Evolutionary conservation across 2,329 filamentous ascomycete species (phyloP).

Genomic region (Fusarium abutilonis): DNA sequence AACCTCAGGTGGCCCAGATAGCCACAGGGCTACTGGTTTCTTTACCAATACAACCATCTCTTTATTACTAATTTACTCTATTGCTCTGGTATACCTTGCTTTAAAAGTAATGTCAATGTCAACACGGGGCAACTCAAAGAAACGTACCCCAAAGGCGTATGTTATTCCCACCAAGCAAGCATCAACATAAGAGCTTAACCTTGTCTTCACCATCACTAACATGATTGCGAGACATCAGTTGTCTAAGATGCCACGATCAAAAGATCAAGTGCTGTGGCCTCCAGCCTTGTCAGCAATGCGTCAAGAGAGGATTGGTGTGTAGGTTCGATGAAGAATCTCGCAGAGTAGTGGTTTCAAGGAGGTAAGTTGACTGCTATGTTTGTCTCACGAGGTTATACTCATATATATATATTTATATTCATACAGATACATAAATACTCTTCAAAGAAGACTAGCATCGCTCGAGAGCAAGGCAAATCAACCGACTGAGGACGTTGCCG

Average conservation of each 20-base stretch:
- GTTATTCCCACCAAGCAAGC: background rate
- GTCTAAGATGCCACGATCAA: slow-evolving; percentile 35
- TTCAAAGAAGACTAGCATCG: slow-evolving; percentile 26
- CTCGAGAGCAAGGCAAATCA: slow-evolving; percentile 13
- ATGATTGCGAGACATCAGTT: slow-evolving; percentile 2
- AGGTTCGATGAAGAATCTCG: slow-evolving; percentile 29
- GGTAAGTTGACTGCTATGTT: background rate
- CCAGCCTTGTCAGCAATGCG: slow-evolving; percentile 32
- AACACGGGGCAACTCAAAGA: slow-evolving; percentile 22
- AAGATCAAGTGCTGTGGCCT: slow-evolving; percentile 34
- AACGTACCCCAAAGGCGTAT: slow-evolving; percentile 33
- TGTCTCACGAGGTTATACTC: background rate
- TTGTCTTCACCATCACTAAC: background rate
- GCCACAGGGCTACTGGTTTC: background rate
- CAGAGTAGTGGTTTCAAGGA: slow-evolving; percentile 34
- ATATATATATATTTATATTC: background rate
- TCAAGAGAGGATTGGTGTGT: slow-evolving; percentile 23
- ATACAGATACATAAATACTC: slow-evolving; percentile 26
- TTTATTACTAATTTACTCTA: background rate
- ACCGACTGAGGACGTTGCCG: background rate
- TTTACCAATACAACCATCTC: background rate
- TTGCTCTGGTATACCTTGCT: background rate
- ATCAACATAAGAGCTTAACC: background rate
- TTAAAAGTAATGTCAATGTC: slow-evolving; percentile 18
- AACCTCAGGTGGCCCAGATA: background rate